Conservation (phyloP, 305 asterid species). For the Plantago lanceolata region DNA sequence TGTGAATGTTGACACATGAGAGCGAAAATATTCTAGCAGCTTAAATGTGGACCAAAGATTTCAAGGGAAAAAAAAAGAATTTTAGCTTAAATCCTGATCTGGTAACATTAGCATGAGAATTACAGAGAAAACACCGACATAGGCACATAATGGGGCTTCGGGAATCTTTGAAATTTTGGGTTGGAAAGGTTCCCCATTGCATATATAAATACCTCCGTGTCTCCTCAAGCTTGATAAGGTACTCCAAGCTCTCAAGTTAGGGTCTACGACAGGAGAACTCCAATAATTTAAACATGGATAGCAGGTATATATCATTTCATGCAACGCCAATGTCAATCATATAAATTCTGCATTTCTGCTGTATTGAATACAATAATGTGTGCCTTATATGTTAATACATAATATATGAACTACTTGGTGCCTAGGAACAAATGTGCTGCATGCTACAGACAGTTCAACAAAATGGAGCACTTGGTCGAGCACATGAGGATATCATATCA, state of each 20-base stretch:
- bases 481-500: slow-evolving; percentile 87
- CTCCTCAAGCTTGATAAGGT: slow-evolving; percentile 29
- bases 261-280: slow-evolving; percentile 11
- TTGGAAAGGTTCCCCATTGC: slow-evolving; percentile 18
- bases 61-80: slow-evolving; percentile 3
- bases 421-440: slow-evolving; percentile 92
- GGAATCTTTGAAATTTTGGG: slow-evolving; percentile 31
- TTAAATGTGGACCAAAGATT: slow-evolving; percentile 8
- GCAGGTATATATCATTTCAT: slow-evolving; percentile 31
- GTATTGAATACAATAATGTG: slow-evolving; percentile 6
- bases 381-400: not conserved
- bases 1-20: slow-evolving; percentile 2
- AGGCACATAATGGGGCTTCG: not conserved
- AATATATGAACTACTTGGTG: slow-evolving; percentile 19
- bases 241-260: slow-evolving; percentile 21
- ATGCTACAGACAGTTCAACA: slow-evolving; percentile 83
- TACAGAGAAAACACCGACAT: not conserved
- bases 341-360: not conserved
- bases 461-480: slow-evolving; percentile 82
- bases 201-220: slow-evolving; percentile 47
- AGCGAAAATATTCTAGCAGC: slow-evolving; percentile 10
- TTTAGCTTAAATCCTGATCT: not conserved
- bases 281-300: slow-evolving; percentile 45
- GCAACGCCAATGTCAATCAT: slow-evolving; percentile 12
- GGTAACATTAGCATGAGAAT: slow-evolving; percentile 7